A percentile compares a stretch with the other conserved stretches of the same genome.
phyloP scores from a whole-genome alignment of 306 rosid species.

The Quercus parvula region DNA sequence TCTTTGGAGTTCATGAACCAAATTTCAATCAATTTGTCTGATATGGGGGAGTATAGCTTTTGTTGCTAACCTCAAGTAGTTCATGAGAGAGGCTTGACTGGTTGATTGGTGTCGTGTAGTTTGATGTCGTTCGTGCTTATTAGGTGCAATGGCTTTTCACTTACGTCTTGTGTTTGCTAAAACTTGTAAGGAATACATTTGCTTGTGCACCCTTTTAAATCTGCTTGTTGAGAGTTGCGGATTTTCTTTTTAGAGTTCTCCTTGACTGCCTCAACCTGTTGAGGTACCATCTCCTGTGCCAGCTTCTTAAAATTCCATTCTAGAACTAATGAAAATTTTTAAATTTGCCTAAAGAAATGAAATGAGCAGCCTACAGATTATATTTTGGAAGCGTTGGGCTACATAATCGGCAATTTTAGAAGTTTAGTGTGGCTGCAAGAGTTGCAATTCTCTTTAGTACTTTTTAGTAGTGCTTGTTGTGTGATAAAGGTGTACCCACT shows the following conservation, averaged over 20 bases:
- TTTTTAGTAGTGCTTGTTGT: neutral
- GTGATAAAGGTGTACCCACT: neutral
- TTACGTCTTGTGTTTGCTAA: neutral
- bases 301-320: neutral
- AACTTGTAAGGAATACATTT: neutral
- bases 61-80: neutral
- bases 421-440: neutral
- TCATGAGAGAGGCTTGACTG: neutral
- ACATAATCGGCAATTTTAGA: neutral
- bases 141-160: neutral
- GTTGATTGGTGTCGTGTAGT: neutral
- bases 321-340: neutral
- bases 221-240: neutral
- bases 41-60: neutral
- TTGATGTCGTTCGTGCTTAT: no score
- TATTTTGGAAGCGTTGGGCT: neutral
- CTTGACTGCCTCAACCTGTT: no score
- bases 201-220: neutral
- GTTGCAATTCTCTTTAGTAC: neutral
- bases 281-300: neutral
- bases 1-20: neutral
- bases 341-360: neutral
- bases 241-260: neutral
- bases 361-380: neutral
- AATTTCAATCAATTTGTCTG: neutral